Evolutionary conservation across 306 rosid genomes (phyloP).

Genomic region (Quercus variabilis): DNA sequence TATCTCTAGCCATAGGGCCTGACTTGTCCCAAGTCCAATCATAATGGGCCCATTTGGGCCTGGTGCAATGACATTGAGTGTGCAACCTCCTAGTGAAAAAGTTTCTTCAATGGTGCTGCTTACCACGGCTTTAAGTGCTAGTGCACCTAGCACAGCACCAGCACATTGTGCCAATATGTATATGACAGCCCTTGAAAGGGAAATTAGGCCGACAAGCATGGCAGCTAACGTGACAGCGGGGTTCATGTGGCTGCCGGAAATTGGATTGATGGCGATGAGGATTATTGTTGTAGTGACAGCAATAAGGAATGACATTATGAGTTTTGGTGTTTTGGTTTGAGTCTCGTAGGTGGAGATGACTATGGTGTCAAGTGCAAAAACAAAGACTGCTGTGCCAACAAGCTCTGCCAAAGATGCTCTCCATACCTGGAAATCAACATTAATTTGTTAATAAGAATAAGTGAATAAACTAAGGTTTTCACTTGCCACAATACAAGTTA

Average conservation of each 20-base stretch:
- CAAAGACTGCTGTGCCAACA: conserved; percentile 30
- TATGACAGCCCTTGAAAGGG: conserved; percentile 32
- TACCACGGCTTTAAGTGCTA: conserved; percentile 40
- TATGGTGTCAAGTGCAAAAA: conserved; percentile 36
- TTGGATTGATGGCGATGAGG: conserved; percentile 30
- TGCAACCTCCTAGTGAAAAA: conserved; percentile 47
- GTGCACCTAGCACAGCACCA: conserved; percentile 34
- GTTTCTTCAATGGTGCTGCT: conserved; percentile 15
- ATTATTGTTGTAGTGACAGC: conserved; percentile 18
- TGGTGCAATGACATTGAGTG: conserved; percentile 28
- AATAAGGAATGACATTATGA: conserved; percentile 24
- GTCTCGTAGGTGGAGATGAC: conserved; percentile 38
- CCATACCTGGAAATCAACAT: conserved; percentile 28
- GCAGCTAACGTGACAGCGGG: conserved; percentile 30
- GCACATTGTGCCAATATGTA: conserved; percentile 36
- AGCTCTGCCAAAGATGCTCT: conserved; percentile 38
- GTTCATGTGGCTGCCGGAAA: conserved; percentile 41
- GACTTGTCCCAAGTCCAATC: conserved; percentile 13
- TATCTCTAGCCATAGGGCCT: conserved; percentile 38
- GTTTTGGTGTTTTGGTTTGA: conserved; percentile 26
- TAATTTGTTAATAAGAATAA: too few species aligned
- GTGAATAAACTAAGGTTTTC: too few species aligned
- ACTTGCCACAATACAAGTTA: too few species aligned
- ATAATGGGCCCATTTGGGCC: conserved; percentile 33
- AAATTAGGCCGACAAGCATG: conserved; percentile 24